A percentile compares a stretch with the other conserved stretches of the same genome.
These are phyloP conservation scores for Saccharomyces cerevisiae DNA, from an alignment of 805 yeast genomes.

Conservation along the genomic window DNA sequence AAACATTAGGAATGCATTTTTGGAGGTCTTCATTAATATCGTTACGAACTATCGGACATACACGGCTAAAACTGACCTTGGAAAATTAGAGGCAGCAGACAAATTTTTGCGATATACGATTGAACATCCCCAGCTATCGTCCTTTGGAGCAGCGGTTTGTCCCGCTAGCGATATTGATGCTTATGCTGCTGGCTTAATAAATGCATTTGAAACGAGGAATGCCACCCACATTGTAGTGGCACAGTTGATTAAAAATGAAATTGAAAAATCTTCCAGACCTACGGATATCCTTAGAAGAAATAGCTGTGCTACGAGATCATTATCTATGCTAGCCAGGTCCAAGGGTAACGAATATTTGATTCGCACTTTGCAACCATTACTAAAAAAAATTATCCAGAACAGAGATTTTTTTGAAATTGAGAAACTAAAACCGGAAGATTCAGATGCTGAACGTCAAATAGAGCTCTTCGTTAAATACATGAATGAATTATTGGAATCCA, in stretches of 20 bases:
- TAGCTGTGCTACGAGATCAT: conserved; percentile 70
- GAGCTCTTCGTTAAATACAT: conserved; percentile 49
- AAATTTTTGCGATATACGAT: conserved; percentile 28
- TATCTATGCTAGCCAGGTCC: conserved; percentile 62
- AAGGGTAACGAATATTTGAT: conserved; percentile 55
- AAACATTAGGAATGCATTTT: conserved; percentile 60
- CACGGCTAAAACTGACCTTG: conserved; percentile 23
- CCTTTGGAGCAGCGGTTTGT: conserved; percentile 52
- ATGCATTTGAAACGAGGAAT: conserved; percentile 41
- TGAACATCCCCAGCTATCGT: conserved; percentile 36
- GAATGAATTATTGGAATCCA: conserved; percentile 47
- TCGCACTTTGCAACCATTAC: conserved; percentile 45
- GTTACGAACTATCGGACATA: conserved; percentile 31
- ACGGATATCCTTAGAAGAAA: conserved; percentile 74
- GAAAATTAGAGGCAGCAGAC: conserved; percentile 20
- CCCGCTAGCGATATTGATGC: conserved; percentile 64
- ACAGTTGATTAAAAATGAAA: conserved; percentile 53
- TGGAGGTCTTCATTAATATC: conserved; percentile 70
- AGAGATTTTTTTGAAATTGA: conserved; percentile 60
- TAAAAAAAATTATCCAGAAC: conserved; percentile 43
- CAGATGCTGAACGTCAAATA: conserved; percentile 35
- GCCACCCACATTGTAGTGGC: conserved; percentile 42
- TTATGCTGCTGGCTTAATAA: conserved; percentile 56
- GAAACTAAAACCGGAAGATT: conserved; percentile 34
- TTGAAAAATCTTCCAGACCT: conserved; percentile 48